Conservation (phyloP, 495 filamentous ascomycete genomes). For the Aspergillus baeticus region DNA sequence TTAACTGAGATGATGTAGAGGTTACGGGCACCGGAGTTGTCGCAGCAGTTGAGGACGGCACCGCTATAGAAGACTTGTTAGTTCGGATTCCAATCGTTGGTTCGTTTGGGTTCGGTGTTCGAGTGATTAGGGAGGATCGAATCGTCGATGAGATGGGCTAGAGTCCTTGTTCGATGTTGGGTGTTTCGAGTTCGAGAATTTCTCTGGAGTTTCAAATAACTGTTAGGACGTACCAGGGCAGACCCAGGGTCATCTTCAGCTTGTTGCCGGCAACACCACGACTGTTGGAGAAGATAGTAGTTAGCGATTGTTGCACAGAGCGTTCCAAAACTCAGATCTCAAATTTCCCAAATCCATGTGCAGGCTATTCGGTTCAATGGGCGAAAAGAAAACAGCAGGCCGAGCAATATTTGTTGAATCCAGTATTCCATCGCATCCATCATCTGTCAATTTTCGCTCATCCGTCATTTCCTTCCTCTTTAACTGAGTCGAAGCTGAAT, state of each 20-base stretch:
- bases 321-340: neutral
- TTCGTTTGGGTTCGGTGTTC: neutral
- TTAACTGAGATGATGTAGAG: conserved; percentile 99
- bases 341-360: neutral
- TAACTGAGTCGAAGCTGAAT: neutral
- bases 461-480: neutral
- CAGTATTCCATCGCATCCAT: no score
- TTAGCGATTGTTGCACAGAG: conserved; percentile 24
- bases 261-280: conserved; percentile 97
- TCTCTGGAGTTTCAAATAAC: conserved; percentile 8
- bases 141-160: neutral
- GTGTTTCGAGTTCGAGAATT: neutral
- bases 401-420: neutral
- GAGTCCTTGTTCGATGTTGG: conserved; percentile 2
- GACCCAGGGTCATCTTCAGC: conserved; percentile 99
- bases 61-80: conserved; percentile 57
- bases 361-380: no score
- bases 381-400: neutral
- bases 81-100: conserved; percentile 23
- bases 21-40: conserved; percentile 98
- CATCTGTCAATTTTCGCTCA: neutral
- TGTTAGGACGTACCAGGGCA: conserved; percentile 82
- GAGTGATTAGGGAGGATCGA: neutral
- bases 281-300: conserved; percentile 35
- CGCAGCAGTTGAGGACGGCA: conserved; percentile 94